phyloP scores from a whole-genome alignment of 2,329 filamentous ascomycete species.

The Zymoseptoria brevis region DNA sequence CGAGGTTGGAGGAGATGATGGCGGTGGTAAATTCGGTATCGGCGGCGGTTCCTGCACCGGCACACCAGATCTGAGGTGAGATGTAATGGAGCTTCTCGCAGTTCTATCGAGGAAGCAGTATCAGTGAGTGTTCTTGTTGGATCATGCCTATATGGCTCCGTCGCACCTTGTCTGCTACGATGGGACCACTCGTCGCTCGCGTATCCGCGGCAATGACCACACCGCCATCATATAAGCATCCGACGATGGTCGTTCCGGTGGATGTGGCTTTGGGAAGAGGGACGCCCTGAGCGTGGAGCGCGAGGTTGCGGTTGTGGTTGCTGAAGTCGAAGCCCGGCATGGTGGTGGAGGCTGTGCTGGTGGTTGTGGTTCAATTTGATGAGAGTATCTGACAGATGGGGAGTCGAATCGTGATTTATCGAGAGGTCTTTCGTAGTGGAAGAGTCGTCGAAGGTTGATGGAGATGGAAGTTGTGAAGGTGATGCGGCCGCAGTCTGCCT shows the following conservation, averaged over 20 bases:
- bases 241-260: constrained; percentile 97
- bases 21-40: constrained; percentile 99
- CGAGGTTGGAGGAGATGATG: constrained; percentile 96
- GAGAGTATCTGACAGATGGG: background rate
- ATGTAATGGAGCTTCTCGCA: constrained; percentile 99
- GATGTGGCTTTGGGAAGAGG: constrained; percentile 95
- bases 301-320: constrained; percentile 98
- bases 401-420: background rate
- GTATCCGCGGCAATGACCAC: constrained; percentile 99
- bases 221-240: constrained; percentile 91
- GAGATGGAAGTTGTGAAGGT: background rate
- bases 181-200: constrained; percentile 90
- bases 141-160: background rate
- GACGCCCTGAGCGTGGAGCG: constrained; percentile 86
- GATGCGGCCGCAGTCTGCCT: background rate
- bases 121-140: constrained; percentile 4
- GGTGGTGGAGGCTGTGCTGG: constrained; percentile 12
- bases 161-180: constrained; percentile 89
- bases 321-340: constrained; percentile 99
- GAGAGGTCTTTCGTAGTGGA: background rate
- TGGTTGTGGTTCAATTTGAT: background rate
- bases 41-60: constrained; percentile 91
- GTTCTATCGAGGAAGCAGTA: constrained; percentile 49
- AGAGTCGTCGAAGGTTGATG: background rate
- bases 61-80: constrained; percentile 97